Base-by-base conservation (phyloP, 1,284 basidiomycete species). In the Takashimella koratensis region DNA sequence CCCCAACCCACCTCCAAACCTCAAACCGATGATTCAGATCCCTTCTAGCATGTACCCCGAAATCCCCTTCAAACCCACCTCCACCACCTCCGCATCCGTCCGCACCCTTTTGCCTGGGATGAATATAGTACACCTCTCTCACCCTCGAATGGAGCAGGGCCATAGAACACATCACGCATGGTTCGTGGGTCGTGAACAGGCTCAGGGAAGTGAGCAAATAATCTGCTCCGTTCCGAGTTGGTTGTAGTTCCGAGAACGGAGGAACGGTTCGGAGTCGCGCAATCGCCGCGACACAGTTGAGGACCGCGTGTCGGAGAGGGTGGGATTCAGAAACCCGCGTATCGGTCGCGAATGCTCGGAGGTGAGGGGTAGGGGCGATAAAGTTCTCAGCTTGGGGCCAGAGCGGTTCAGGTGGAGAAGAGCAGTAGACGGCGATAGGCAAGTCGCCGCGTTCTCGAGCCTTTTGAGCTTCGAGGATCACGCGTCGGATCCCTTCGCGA, bases 111-210 rank as follows among this genome's bases (percentile, higher is more conserved):
- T 60, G 57, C 30, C 60, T 58, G 0, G 87, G 82, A 30, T 82
- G 69, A 21, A 93, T 68, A 67, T 86, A 93, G 57, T 89, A 77
- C 4, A 95, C 82, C 60, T 92, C 86, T 61, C 87, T 85, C 49
- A 95, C 90, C 20, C 94, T 82, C 2, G 88, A 91, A 75, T 97
- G 94, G 6, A 94, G 76, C 19, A 97, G 77, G 2, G 91, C 90
- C 94, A 97, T 97, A 60, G 85, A 83, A 71, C 94, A 97, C 88
- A 96, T 91, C 53, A 96, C 82, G 65, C 94, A 97, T 2, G 94
- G 93, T 65, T 97, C 93, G 73, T 97, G 93, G 2, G 90, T 90
- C 47, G 84, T 83, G 77, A 96, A 96, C 21, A 96, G 78, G 2
- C 85, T 84, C 23, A 86, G 80, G 0, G 84, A 83, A 0, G 90